Base-by-base conservation (phyloP, 106 monocot species). In the Dendrobium officinale region DNA sequence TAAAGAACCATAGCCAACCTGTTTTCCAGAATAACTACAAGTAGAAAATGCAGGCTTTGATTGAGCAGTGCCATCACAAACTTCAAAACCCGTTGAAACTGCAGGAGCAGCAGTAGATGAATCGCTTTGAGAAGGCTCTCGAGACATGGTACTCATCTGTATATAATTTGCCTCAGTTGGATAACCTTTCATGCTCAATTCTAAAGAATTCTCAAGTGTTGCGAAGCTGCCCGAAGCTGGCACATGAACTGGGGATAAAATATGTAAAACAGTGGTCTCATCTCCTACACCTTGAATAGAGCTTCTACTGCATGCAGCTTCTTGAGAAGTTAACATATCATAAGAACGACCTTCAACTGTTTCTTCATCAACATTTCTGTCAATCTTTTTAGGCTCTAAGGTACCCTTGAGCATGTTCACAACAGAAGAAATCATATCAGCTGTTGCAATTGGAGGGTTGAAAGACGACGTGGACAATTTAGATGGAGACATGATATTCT, bases 391-490 rank as follows among this genome's bases (percentile, higher is more conserved):
- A 47, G 64, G 82, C 70, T 91, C 86, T 29, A 87, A 49, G n/a
- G 88, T 79, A 64, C 79, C 86, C 78, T 85, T 87, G 26, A 88
- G 88, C 91, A 91, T 88, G 81, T 79, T 85, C 64, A 91, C 83
- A 55, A 91, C 86, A 72, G 91, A 91, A 79, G 86, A 85, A 79
- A 91, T 73, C 9, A 82, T 74, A 85, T 88, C 84, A 59, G 55
- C 72, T 61, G 82, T 83, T 72, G 55, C 77, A 20, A 81, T 78
- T 49, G 54, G 77, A 81, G 85, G 78, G 76, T 72, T 72, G 67
- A 85, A 77, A 77, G 88, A 86, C 22, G 88, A 86, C 22, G 88
- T 78, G 37, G 81, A 86, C 45, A 83, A 88, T 55, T 80, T 88
- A 40, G 91, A 88, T 9, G 83, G 83, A 81, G 84, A 86, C 70